Conservation (phyloP, 2,329 filamentous ascomycete species). For the Didymella keratinophila region DNA sequence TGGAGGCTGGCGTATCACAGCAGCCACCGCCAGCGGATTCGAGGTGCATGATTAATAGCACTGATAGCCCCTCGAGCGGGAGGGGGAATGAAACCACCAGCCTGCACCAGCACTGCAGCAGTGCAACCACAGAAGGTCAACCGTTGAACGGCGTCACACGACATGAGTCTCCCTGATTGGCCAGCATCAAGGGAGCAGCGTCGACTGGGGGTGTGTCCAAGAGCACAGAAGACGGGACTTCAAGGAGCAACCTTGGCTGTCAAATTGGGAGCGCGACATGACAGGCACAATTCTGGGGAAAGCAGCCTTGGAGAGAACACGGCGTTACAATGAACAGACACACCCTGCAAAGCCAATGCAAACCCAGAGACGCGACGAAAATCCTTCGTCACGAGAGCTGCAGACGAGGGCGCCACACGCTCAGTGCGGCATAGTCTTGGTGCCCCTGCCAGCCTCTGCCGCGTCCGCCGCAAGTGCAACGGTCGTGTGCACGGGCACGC, state of each 20-base stretch:
- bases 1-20: constrained; percentile 20
- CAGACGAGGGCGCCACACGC: constrained; percentile 6
- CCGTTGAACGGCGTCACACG: constrained; percentile 22
- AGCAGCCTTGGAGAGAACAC: constrained; percentile 7
- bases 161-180: constrained; percentile 24
- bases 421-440: constrained; percentile 3
- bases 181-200: constrained; percentile 14
- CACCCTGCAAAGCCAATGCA: not conserved
- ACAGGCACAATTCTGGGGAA: constrained; percentile 22
- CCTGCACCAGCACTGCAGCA: not conserved
- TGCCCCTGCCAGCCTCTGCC: constrained; percentile 18
- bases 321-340: constrained; percentile 1
- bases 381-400: constrained; percentile 16
- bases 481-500: constrained; percentile 11
- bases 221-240: not conserved
- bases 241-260: constrained; percentile 26
- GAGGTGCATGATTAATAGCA: constrained; percentile 5
- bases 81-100: constrained; percentile 11
- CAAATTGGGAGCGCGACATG: not conserved
- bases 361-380: constrained; percentile 5
- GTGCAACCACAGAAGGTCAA: constrained; percentile 3
- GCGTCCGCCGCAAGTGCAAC: constrained; percentile 17
- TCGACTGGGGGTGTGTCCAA: constrained; percentile 1
- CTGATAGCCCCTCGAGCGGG: constrained; percentile 6
- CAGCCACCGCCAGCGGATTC: constrained; percentile 9